phyloP scores from a whole-genome alignment of 148 eudicot species.

The Vaccinium darrowii region DNA sequence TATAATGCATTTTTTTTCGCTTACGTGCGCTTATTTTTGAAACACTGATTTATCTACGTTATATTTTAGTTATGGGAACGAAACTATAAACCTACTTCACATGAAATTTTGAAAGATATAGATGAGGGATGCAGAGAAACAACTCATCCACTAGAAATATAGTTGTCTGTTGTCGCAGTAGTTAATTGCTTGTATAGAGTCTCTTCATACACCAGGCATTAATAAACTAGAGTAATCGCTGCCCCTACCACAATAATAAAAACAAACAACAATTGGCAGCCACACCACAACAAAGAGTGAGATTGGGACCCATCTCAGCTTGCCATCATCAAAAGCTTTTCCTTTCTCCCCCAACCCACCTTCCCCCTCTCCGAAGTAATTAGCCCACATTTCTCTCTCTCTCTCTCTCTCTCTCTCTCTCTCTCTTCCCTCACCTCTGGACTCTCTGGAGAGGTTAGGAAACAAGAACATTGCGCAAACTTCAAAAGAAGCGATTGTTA shows the following conservation, averaged over 20 bases:
- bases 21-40: no score
- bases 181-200: no score
- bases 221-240: no score
- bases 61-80: no score
- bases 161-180: no score
- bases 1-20: no score
- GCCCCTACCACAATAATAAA: background rate
- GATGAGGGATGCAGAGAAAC: no score
- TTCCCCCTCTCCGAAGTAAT: background rate
- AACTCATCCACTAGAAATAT: no score
- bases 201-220: no score
- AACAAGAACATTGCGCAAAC: background rate
- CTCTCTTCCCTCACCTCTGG: background rate
- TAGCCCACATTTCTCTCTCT: background rate
- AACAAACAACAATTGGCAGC: conserved; percentile 9
- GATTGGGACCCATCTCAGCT: conserved; percentile 6
- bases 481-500: background rate
- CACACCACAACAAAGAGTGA: background rate
- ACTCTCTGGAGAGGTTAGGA: background rate
- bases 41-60: no score
- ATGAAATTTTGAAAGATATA: no score
- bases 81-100: no score
- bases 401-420: conserved; percentile 16
- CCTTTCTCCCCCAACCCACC: background rate
- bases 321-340: background rate